Evolutionary conservation across 2,329 filamentous ascomycete genomes (phyloP), one percentile per base, ranked within the genome.

Genomic region (Aspergillus fischeri): DNA sequence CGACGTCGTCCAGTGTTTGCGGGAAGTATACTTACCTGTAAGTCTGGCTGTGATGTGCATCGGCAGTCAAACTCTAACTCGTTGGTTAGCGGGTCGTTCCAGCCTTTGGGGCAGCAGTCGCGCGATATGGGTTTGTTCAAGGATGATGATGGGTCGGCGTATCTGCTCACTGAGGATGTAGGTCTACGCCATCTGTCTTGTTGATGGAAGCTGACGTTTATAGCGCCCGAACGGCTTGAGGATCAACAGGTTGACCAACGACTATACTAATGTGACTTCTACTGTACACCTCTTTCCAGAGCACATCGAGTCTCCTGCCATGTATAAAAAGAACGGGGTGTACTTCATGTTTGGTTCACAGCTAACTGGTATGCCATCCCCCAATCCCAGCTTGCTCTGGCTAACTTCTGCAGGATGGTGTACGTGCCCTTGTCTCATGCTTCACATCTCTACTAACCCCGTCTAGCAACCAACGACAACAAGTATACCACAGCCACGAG

Each of bases 321-420:
- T 89, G 38, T 68, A 86, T 55, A 89, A 88, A 70, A 78, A 80
- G 7, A 76, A 81, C 14, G 81, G 78, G 1, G 78, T 80, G 0
- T 89, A 88, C 70, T 89, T 83, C 70, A 83, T 89, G 73, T 87
- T 89, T 65, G 85, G 81, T 2, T 85, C 82, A 0, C 76, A 80
- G 47, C 67, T 83, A 11, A 83, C 80, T 1, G 60, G 60, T 38
- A 4, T 1, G 6, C 35, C 1, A 24, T 29, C 32, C 1, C 3
- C 2, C 0, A 6, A 1, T 5, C 4, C 25, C 6, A 7, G 1
- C 3, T 20, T 2, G 4, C 29, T 17, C 17, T 35, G 1, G 21
- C 58, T 45, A 51, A 62, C 44, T 2, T 1, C 1, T 8, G 21
- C 28, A 60, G 58, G 58, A 55, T 60, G 58, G 58, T 50, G 58